Evolutionary conservation across 2,329 filamentous ascomycete species (phyloP).

Genomic region (Aschersonia sp.): DNA sequence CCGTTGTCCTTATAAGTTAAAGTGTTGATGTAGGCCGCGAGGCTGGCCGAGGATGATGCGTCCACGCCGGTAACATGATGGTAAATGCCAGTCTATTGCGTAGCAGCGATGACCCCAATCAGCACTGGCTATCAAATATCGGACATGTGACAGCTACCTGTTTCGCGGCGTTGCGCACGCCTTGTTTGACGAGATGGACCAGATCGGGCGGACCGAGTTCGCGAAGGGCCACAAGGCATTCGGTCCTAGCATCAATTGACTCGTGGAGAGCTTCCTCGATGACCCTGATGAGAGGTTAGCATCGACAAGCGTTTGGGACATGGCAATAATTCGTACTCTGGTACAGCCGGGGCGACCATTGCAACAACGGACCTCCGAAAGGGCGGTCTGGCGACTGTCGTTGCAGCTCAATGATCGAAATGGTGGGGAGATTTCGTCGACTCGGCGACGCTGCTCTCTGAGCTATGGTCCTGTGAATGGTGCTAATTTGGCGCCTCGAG

Average conservation of each 20-base stretch:
- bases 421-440: too few relatives aligned
- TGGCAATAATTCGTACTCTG: constrained; percentile 41
- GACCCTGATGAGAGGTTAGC: constrained; percentile 43
- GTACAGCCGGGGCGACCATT: constrained; percentile 64
- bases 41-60: constrained; percentile 89
- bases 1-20: constrained; percentile 81
- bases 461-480: neutral
- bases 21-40: constrained; percentile 97
- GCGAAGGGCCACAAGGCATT: constrained; percentile 70
- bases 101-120: constrained; percentile 1
- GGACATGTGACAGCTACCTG: constrained; percentile 23
- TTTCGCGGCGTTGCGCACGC: constrained; percentile 40
- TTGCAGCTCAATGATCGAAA: too few relatives aligned
- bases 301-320: neutral
- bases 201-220: constrained; percentile 93
- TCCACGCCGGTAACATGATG: constrained; percentile 97
- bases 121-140: too few relatives aligned
- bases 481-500: neutral
- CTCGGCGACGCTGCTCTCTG: too few relatives aligned
- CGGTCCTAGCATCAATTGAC: constrained; percentile 83
- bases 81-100: constrained; percentile 67
- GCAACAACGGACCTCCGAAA: constrained; percentile 15
- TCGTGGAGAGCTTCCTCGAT: constrained; percentile 89
- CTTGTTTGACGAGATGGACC: constrained; percentile 80
- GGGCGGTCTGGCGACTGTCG: too few relatives aligned